Base-by-base conservation (phyloP, 2,329 filamentous ascomycete species). In the Eurotiales sp. region DNA sequence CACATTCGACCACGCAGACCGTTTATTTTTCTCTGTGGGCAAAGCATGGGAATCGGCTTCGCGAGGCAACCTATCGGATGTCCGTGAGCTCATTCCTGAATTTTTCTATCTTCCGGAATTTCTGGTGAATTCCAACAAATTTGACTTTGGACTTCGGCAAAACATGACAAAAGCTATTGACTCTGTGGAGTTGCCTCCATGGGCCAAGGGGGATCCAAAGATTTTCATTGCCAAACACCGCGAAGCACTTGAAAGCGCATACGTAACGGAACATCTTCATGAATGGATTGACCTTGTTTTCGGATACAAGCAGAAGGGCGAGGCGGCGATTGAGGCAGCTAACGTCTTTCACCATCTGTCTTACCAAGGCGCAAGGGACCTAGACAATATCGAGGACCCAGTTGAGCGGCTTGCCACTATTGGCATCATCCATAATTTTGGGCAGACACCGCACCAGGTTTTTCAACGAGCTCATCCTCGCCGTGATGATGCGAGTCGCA, bases 81-180 rank as follows among this genome's bases (percentile, higher is more conserved):
- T 99, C 2, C 82, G 93, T 58, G 93, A 99, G 67, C 77, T 99
- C 21, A 97, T 90, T 15, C 93, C 93, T 0, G 93, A 99, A 63
- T 99, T 99, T 70, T 99, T 95, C 73, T 99, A 92, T 60, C 78
- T 99, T 1, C 91, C 93, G 0, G 93, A 97, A 58, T 97, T 99
- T 58, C 74, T 99, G 14, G 86, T 84, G n/a, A 99, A 99, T 62
- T 81, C 90, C 57, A 99, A 99, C 62, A 83, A 84, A 3, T 99
- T 96, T 70, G 90, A 97, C 59, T 97, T 99, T 70, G 95, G 95
- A 6, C 76, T 84, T 34, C 83, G 89, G 19, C 91, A 97, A 67
- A 90, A 88, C 46, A 85, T 84, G 51, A 88, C 83, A 1, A 85
- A 85, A 21, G 81, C 81, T 29, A 91, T 99, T 21, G 88, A 96